Conservation (phyloP, 805 yeast species). For the Hanseniaspora mollemarum region DNA sequence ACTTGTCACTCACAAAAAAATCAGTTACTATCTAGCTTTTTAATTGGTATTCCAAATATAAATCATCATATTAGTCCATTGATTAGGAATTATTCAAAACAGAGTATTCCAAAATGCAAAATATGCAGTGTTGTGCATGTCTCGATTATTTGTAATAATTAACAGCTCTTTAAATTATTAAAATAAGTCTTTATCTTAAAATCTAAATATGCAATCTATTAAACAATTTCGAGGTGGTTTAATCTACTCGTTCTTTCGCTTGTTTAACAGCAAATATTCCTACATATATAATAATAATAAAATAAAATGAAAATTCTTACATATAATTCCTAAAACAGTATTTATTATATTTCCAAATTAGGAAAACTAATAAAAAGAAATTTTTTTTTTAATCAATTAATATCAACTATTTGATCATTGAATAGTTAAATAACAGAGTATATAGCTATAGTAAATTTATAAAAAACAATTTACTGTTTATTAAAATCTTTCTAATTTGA, state of each 20-base stretch:
- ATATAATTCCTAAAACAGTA: neutral
- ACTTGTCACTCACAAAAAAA: conserved; percentile 7
- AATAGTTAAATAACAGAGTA: too few species aligned
- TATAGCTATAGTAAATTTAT: too few species aligned
- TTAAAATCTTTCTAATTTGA: conserved; percentile 42
- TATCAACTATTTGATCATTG: too few species aligned
- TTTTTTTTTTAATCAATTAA: too few species aligned
- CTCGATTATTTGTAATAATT: neutral
- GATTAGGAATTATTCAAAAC: too few species aligned
- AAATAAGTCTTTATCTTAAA: neutral
- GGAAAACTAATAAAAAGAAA: neutral
- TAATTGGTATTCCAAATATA: conserved; percentile 15
- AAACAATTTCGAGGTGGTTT: neutral
- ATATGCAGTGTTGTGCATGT: too few species aligned
- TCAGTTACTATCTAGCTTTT: conserved; percentile 15
- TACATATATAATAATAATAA: too few species aligned
- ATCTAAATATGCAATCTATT: neutral
- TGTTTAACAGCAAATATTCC: too few species aligned
- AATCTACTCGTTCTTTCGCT: too few species aligned
- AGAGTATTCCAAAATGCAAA: too few species aligned
- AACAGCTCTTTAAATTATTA: neutral
- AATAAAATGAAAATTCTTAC: too few species aligned
- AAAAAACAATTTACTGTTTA: too few species aligned
- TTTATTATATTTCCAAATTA: neutral
- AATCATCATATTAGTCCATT: conserved; percentile 5